phyloP scores from a whole-genome alignment of 495 filamentous ascomycete species.

The Penicillium crystallinum region DNA sequence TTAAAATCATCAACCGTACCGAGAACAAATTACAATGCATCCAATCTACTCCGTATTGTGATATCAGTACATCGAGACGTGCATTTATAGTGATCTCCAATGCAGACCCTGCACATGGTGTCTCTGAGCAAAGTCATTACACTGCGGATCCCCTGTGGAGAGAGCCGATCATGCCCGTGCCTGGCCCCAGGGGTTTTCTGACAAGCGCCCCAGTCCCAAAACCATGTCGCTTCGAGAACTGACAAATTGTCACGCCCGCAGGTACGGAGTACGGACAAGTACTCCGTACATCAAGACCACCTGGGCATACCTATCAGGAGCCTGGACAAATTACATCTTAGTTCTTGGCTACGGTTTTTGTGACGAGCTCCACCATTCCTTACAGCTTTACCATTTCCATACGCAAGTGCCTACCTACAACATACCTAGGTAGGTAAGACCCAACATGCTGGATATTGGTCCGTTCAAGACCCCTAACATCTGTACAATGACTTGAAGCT shows the following conservation, averaged over 20 bases:
- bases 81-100: constrained; percentile 3
- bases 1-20: no score
- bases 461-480: background rate
- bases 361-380: constrained; percentile 1
- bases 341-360: background rate
- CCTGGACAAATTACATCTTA: background rate
- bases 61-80: background rate
- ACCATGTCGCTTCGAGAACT: background rate
- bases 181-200: background rate
- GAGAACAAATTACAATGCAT: no score
- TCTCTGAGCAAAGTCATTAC: background rate
- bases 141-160: background rate
- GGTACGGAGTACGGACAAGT: no score
- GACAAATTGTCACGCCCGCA: constrained; percentile 1
- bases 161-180: constrained; percentile 1
- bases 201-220: background rate
- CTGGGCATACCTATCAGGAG: no score
- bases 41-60: background rate
- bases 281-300: no score
- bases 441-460: background rate
- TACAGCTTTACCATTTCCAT: background rate
- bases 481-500: background rate
- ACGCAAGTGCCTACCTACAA: background rate
- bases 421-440: no score
- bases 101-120: background rate